These are phyloP conservation scores for Roridomyces roridus DNA, from an alignment of 768 basidiomycete species.

Conservation along the genomic window DNA sequence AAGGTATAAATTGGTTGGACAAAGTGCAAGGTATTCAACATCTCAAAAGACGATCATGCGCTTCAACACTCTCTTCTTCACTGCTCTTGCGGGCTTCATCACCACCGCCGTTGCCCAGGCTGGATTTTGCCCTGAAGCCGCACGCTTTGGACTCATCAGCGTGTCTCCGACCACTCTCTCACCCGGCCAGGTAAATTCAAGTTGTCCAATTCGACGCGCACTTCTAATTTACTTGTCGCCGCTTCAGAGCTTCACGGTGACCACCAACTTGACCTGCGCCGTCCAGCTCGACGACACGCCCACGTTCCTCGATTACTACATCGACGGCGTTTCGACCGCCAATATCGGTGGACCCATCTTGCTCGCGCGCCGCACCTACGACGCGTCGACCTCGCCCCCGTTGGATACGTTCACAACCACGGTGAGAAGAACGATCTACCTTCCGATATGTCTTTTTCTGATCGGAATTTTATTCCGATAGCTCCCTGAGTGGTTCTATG, in stretches of 20 bases:
- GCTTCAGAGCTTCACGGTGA: conserved; percentile 15
- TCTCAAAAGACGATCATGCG: not conserved
- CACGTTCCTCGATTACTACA: conserved; percentile 22
- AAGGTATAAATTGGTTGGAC: no score
- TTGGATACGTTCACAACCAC: conserved; percentile 10
- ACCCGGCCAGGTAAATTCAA: conserved; percentile 9
- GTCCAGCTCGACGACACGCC: conserved; percentile 20
- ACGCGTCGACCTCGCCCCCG: conserved; percentile 9
- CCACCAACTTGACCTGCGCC: conserved; percentile 20
- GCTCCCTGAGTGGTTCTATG: conserved; percentile 22
- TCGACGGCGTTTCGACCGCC: not conserved
- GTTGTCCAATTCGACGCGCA: not conserved
- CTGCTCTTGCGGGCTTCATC: not conserved
- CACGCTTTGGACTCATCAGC: conserved; percentile 10
- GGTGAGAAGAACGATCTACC: not conserved
- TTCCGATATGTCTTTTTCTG: not conserved
- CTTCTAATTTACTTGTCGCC: not conserved
- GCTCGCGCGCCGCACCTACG: conserved; percentile 18
- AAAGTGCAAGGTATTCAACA: no score
- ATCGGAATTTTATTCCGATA: not conserved
- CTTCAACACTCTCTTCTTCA: conserved; percentile 9
- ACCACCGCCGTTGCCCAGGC: conserved; percentile 5
- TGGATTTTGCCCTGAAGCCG: conserved; percentile 17
- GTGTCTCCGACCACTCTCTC: conserved; percentile 21
- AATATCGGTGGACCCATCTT: conserved; percentile 13